Evolutionary conservation across 345 rosid genomes (phyloP), one percentile per base, ranked within the genome.

Genomic region (Lepidium aucheri): DNA sequence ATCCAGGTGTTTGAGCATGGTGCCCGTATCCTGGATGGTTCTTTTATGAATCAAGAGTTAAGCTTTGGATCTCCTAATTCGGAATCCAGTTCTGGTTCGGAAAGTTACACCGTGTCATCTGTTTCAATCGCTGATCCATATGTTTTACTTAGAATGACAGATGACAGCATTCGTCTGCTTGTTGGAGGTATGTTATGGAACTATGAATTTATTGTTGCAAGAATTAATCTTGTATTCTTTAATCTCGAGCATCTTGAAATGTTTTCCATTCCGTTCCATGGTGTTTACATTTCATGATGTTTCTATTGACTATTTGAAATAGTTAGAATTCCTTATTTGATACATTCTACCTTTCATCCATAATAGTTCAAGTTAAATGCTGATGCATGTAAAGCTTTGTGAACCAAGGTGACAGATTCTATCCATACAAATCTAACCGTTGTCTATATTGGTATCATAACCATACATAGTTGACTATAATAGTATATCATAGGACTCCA

Each of bases 101-200:
- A 90, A 69, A 84, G 60, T 80, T 68, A 81, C 64, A 78, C 83
- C 13, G 97, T 82, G 68, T 63, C 79, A 59, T 82, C 85, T 74
- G 99, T 85, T 74, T 94, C 97, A 45, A 94, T 94, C 74, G 96
- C 86, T 53, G 99, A 94, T 82, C 99, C 97, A 20, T 90, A 83
- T 74, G 93, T 82, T 42, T 78, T 94, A 74, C 76, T 94, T 41
- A 84, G 86, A 80, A 90, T 94, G 97, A 84, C 82, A 65, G 95
- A 94, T 75, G 95, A 88, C 78, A 90, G 83, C 67, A 83, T 90
- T 64, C 84, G 85, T 63, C 89, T 94, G 65, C 89, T 94, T 70
- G 74, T 86, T 76, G 99, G 97, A 84, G 99, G 99, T 94, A 84
- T 67, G 53, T 36, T 60, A 28, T 15, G 45, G 52, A 67, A 59